Base-by-base conservation (phyloP, 176 grass and related monocot species). In the Dendrocalamus sinicus region DNA sequence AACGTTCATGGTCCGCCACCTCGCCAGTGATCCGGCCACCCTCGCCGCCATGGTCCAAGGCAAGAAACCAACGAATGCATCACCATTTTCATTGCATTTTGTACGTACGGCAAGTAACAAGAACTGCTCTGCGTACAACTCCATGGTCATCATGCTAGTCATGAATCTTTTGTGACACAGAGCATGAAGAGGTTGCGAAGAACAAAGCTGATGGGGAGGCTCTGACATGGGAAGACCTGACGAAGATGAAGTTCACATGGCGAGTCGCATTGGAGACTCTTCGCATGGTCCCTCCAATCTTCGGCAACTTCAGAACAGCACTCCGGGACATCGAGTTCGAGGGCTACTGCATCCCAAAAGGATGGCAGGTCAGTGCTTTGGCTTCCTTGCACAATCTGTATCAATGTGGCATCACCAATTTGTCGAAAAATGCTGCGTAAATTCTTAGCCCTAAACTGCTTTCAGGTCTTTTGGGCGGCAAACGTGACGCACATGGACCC, bases 1-100 rank as follows among this genome's bases (percentile, higher is more conserved):
- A 59, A 84, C 86, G 8, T 93, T 93, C 89, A 91, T 93, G 83
- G 22, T 91, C 39, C 89, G 89, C 40, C 89, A 89, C 13, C 92
- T 93, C 47, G 86, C 92, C 47, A 76, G 37, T 1, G 89, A 93
- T 61, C 66, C 70, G 0, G 79, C 22, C 44, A 89, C 75, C 9
- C 84, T 84, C 14, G 61, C 79, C 17, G 53, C 70, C 23, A 86
- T 89, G 79, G 51, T 64, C 63, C 44, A 80, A 83, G 83, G 86
- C 77, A 79, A 81, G 57, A 11, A 68, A 10, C n/a, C 20, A 10
- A 9, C 3, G 7, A 23, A 52, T 7, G 51, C 7, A 28, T 2
- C 46, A 4, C 9, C 47, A 63, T 30, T 77, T 72, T 72, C 26
- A 14, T 9, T 28, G 24, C 6, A 52, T 74, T 24, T 52, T 53